These are phyloP conservation scores for Leptosphaerulina australis DNA, from an alignment of 2,329 filamentous ascomycete genomes.

Conservation along the genomic window DNA sequence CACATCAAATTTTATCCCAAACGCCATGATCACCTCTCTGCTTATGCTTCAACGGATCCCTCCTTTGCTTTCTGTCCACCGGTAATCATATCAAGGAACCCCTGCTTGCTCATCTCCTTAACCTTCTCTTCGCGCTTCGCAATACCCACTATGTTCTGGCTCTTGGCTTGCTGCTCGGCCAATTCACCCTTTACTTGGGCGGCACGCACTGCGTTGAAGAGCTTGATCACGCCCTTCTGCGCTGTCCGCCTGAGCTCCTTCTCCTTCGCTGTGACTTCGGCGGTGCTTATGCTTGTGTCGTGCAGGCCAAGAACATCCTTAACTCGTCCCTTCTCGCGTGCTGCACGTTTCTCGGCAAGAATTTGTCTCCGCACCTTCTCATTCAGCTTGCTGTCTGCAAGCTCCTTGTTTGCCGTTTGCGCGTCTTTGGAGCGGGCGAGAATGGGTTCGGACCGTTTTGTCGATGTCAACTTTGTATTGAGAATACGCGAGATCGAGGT, in stretches of 20 bases:
- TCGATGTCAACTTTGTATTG: slow-evolving; percentile 80
- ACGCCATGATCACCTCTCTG: not conserved
- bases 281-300: slow-evolving; percentile 56
- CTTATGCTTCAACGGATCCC: slow-evolving; percentile 17
- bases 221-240: slow-evolving; percentile 89
- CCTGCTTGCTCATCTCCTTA: slow-evolving; percentile 96
- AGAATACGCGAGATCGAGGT: slow-evolving; percentile 94
- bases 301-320: slow-evolving; percentile 78
- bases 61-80: slow-evolving; percentile 55
- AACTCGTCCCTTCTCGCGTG: slow-evolving; percentile 84
- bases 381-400: slow-evolving; percentile 79
- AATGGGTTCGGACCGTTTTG: slow-evolving; percentile 87
- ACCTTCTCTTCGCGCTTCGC: slow-evolving; percentile 82
- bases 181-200: slow-evolving; percentile 88
- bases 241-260: slow-evolving; percentile 83
- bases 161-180: slow-evolving; percentile 71
- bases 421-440: slow-evolving; percentile 81
- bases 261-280: slow-evolving; percentile 70
- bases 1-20: not conserved
- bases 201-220: slow-evolving; percentile 93
- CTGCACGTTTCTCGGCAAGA: slow-evolving; percentile 77
- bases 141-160: slow-evolving; percentile 78
- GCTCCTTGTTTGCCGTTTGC: slow-evolving; percentile 71
- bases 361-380: slow-evolving; percentile 79
- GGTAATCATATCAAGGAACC: slow-evolving; percentile 88